A percentile compares a stretch with the other conserved stretches of the same genome.
Conservation (phyloP, 495 filamentous ascomycete genomes). For the Penicillium arizonense region DNA sequence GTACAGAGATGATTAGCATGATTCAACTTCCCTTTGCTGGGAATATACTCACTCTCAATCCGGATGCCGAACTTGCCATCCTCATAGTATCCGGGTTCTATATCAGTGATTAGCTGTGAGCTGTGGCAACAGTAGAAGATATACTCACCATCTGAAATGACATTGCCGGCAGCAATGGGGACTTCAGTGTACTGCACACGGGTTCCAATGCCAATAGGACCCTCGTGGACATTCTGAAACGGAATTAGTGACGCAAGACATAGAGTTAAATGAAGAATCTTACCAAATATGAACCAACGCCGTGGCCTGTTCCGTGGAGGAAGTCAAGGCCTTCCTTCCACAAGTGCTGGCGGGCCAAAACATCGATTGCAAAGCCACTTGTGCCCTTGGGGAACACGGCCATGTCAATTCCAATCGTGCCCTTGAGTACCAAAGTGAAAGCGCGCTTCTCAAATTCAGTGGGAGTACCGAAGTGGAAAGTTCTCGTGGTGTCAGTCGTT, state of each 20-base stretch:
- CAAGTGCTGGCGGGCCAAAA: conserved; percentile 83
- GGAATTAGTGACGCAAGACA: conserved; percentile 11
- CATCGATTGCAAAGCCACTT: conserved; percentile 87
- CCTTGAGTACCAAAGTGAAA: conserved; percentile 95
- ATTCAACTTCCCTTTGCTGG: not conserved
- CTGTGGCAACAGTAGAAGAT: not conserved
- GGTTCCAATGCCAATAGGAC: conserved; percentile 94
- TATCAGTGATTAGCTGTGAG: conserved; percentile 15
- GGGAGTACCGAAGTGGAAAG: conserved; percentile 86
- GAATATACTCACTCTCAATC: conserved; percentile 71
- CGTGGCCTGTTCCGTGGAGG: conserved; percentile 95
- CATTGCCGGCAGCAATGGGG: conserved; percentile 83
- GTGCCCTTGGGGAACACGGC: conserved; percentile 94
- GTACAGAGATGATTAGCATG: conserved; percentile 14
- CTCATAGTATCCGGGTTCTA: conserved; percentile 96
- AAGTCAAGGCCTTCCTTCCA: conserved; percentile 95
- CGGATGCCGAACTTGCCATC: conserved; percentile 97
- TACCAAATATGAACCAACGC: conserved; percentile 84
- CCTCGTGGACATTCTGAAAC: conserved; percentile 88
- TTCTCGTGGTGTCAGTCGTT: conserved; percentile 94
- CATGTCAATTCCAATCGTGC: conserved; percentile 86
- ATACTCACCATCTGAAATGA: conserved; percentile 71
- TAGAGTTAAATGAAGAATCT: conserved; percentile 4
- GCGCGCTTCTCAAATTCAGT: conserved; percentile 83
- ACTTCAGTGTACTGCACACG: conserved; percentile 91